Conservation (phyloP, 441 rosid species). For the Arabidopsis hybrid region DNA sequence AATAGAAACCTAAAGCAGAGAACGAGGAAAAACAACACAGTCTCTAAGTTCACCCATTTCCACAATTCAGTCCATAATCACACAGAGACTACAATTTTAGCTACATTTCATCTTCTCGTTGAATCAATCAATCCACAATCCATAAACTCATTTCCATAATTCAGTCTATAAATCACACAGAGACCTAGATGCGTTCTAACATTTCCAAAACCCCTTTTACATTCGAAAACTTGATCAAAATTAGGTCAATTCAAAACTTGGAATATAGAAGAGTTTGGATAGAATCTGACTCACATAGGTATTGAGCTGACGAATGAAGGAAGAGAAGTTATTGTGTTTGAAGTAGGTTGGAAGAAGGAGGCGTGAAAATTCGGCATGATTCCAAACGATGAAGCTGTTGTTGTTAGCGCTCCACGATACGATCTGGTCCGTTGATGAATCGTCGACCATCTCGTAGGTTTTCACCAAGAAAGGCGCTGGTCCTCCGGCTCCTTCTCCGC, state of each 20-base stretch:
- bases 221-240: neutral
- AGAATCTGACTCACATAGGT: conserved; percentile 65
- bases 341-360: conserved; percentile 78
- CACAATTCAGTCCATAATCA: no score
- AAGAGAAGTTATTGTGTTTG: conserved; percentile 94
- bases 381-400: conserved; percentile 89
- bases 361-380: conserved; percentile 80
- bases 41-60: neutral
- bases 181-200: neutral
- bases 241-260: conserved; percentile 16
- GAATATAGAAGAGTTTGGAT: neutral
- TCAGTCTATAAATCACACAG: neutral
- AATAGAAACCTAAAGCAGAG: neutral
- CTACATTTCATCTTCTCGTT: conserved; percentile 3
- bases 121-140: neutral
- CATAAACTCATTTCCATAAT: neutral
- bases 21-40: neutral
- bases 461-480: conserved; percentile 81
- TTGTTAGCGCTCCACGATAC: conserved; percentile 80
- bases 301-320: conserved; percentile 87
- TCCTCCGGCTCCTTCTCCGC: conserved; percentile 57
- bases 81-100: neutral
- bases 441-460: conserved; percentile 94
- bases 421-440: conserved; percentile 72
- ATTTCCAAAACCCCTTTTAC: neutral